Base-by-base conservation (phyloP, 192 early-diverging fungal species). In the Podila minutissima region DNA sequence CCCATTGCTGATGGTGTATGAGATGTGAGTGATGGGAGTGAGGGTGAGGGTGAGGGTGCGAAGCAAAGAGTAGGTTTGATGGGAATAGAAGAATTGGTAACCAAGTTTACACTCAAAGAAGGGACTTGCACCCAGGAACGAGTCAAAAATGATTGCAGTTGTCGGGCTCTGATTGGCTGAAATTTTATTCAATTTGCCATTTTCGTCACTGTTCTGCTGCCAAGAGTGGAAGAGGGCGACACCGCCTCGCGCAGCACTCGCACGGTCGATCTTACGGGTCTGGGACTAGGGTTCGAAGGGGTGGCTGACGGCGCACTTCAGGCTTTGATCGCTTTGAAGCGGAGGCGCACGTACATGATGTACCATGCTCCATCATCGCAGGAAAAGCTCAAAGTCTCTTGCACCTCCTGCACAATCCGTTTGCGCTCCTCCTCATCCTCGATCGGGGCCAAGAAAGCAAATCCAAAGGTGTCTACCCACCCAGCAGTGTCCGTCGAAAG, bases 401-500 rank as follows among this genome's bases (percentile, higher is more conserved):
- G 67, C 5, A 69, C 76, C 65, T 78, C 70, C 10, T 75, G 64
- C 26, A 71, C 65, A 28, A 83, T 74, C 9, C 22, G 57, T 22
- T 57, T 48, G 12, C 66, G 70, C 32, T 84, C 83, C 3, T 74
- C 64, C n/a, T 73, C 73, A 37, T 81, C 58, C 20, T 71, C 66
- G 46, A 92, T 83, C n/a, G 71, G 75, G 6, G 76, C 72, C 22
- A 91, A 64, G 73, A 92, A 93, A 15, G 84, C n/a, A 59, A 89
- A 86, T 4, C 88, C 91, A 87, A 93, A 92, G 0, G 91, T 91
- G 26, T 92, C 84, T 11, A 92, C 68, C 91, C 91, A 93, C 10
- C 92, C 92, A 5, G 67, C 67, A 22, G 92, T 49, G 67, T 89
- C 82, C 9, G 90, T 91, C 17, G 83, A 69, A 65, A 93, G 75